Percentiles rank a stretch among this genome's conserved stretches.
Evolutionary conservation across 1,284 basidiomycete genomes (phyloP).

Genomic region (Neolentinus lepideus): DNA sequence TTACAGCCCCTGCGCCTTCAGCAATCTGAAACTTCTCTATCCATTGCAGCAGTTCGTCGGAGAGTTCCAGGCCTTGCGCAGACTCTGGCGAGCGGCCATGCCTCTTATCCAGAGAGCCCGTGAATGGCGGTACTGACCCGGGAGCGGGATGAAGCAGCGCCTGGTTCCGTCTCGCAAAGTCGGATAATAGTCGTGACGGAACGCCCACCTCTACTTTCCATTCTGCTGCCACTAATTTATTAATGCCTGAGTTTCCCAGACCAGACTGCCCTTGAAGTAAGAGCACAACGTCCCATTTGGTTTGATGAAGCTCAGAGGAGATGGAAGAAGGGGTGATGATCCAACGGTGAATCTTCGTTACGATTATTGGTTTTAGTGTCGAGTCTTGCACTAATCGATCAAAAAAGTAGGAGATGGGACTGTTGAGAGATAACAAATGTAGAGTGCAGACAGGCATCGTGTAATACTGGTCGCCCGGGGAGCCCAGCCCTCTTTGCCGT

Average conservation of each 20-base stretch:
- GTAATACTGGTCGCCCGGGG: too few species aligned
- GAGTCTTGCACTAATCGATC: background rate
- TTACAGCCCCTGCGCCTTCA: background rate
- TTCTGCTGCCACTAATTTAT: background rate
- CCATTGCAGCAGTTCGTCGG: background rate
- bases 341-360: background rate
- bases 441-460: constrained; percentile 2
- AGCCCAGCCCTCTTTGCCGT: too few species aligned
- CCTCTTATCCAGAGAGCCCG: background rate
- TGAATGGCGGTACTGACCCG: background rate
- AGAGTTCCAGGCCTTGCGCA: background rate
- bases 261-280: background rate
- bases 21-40: background rate
- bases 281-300: background rate
- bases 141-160: background rate
- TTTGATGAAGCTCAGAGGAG: background rate
- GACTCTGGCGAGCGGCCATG: background rate
- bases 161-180: background rate
- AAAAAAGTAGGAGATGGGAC: background rate
- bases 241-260: background rate
- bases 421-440: background rate
- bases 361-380: background rate
- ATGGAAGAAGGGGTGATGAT: background rate
- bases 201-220: constrained; percentile 1
- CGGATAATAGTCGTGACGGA: background rate